Evolutionary conservation across 345 rosid species (phyloP).

Genomic region (Moringa oleifera): DNA sequence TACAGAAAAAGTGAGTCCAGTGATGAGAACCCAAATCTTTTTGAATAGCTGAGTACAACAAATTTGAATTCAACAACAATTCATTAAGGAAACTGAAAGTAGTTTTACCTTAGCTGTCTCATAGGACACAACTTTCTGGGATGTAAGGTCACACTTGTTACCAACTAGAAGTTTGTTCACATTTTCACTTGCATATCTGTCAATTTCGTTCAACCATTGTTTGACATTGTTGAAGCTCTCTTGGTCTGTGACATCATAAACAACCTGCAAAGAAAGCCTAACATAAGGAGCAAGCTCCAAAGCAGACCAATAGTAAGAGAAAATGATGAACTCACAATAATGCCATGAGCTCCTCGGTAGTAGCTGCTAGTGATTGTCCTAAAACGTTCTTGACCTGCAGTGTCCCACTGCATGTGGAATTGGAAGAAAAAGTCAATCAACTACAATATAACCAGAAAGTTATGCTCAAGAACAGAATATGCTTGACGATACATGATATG

Average conservation of each 20-base stretch:
- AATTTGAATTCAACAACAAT: too few species aligned
- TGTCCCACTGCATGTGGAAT: constrained; percentile 74
- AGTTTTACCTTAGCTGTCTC: constrained; percentile 63
- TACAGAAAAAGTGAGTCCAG: neutral
- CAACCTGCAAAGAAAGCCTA: constrained; percentile 35
- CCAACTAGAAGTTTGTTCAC: constrained; percentile 80
- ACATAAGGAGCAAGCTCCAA: neutral
- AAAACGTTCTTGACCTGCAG: constrained; percentile 93
- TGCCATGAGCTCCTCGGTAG: constrained; percentile 95
- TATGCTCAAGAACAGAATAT: too few species aligned
- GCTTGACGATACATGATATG: too few species aligned
- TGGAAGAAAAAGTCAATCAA: neutral
- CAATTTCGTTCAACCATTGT: constrained; percentile 76
- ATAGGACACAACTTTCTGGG: constrained; percentile 62
- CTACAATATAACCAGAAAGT: too few species aligned
- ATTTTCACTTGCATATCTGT: constrained; percentile 73
- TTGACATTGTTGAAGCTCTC: constrained; percentile 83
- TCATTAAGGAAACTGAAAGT: neutral
- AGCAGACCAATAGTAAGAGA: neutral
- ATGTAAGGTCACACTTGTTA: constrained; percentile 67
- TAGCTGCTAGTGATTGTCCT: constrained; percentile 92
- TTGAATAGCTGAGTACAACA: neutral
- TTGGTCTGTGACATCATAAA: constrained; percentile 79
- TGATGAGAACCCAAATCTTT: neutral
- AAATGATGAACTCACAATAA: constrained; percentile 40